A percentile compares a stretch with the other conserved stretches of the same genome.
Evolutionary conservation across 176 grass and related monocot genomes (phyloP).

Genomic region (Oryza meridionalis): DNA sequence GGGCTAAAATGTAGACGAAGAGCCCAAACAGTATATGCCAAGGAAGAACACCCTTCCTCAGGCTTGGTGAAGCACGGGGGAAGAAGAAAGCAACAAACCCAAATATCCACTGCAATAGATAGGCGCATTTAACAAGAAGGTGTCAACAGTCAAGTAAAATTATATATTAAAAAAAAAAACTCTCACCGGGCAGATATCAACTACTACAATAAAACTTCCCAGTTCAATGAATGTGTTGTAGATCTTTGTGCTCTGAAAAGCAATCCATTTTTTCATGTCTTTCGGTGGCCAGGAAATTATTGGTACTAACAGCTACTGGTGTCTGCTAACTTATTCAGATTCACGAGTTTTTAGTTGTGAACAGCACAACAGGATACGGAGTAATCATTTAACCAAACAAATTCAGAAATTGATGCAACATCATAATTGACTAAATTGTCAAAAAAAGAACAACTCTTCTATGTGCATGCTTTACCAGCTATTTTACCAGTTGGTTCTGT

Average conservation of each 20-base stretch:
- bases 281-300: not conserved
- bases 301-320: conserved; percentile 14
- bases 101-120: conserved; percentile 73
- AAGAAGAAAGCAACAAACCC: conserved; percentile 76
- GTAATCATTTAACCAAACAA: not conserved
- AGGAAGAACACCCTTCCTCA: conserved; percentile 65
- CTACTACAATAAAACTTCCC: not conserved
- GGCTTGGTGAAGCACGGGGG: conserved; percentile 57
- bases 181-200: not conserved
- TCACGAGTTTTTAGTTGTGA: not conserved
- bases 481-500: not conserved
- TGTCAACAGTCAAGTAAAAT: not conserved
- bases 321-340: not conserved
- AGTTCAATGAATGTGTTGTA: not conserved
- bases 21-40: conserved; percentile 87
- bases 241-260: conserved; percentile 14
- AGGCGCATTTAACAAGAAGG: conserved; percentile 26
- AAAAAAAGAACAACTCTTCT: not conserved
- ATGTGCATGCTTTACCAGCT: not conserved
- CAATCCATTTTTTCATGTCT: no score
- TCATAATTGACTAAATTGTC: not conserved
- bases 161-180: not conserved
- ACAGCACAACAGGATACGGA: not conserved
- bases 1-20: conserved; percentile 79
- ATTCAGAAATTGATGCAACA: conserved; percentile 4